Percentiles rank a stretch among this genome's conserved stretches.
Evolutionary conservation across 495 filamentous ascomycete genomes (phyloP).

Genomic region (Penicillium coffeae): DNA sequence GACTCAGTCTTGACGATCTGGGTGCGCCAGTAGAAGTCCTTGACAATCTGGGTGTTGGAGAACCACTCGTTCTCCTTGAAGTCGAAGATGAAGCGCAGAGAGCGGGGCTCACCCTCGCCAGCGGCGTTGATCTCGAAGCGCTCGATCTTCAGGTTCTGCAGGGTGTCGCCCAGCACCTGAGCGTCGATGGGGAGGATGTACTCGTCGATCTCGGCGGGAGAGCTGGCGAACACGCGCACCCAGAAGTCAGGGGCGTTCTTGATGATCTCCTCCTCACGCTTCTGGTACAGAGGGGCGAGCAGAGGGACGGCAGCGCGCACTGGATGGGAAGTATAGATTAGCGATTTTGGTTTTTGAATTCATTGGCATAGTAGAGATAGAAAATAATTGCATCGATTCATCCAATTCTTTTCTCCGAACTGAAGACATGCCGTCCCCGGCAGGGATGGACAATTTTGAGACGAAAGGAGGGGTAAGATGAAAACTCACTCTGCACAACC

Average conservation of each 20-base stretch:
- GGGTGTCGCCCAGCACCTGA: slow-evolving; percentile 55
- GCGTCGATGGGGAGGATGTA: slow-evolving; percentile 77
- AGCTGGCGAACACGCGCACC: slow-evolving; percentile 79
- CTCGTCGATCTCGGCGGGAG: slow-evolving; percentile 77
- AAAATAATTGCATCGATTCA: background rate
- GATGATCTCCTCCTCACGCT: slow-evolving; percentile 60
- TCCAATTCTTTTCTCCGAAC: background rate
- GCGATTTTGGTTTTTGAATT: slow-evolving; percentile 1
- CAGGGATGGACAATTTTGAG: background rate
- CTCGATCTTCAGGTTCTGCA: slow-evolving; percentile 61
- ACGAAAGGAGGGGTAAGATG: background rate
- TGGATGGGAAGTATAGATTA: slow-evolving; percentile 12
- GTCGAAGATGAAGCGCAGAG: slow-evolving; percentile 42
- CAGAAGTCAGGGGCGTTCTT: slow-evolving; percentile 78
- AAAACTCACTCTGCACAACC: slow-evolving; percentile 40
- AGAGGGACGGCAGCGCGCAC: slow-evolving; percentile 33
- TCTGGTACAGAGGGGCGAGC: slow-evolving; percentile 61
- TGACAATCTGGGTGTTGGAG: slow-evolving; percentile 68
- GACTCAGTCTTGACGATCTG: slow-evolving; percentile 29
- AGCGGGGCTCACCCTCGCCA: slow-evolving; percentile 47
- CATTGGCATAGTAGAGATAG: background rate
- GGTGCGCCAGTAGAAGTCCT: slow-evolving; percentile 82
- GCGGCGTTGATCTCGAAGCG: slow-evolving; percentile 70
- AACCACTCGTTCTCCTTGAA: slow-evolving; percentile 69
- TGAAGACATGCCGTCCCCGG: too few relatives aligned